These are phyloP conservation scores for Zalaria sp. DNA, from an alignment of 2,329 filamentous ascomycete species.

Conservation along the genomic window DNA sequence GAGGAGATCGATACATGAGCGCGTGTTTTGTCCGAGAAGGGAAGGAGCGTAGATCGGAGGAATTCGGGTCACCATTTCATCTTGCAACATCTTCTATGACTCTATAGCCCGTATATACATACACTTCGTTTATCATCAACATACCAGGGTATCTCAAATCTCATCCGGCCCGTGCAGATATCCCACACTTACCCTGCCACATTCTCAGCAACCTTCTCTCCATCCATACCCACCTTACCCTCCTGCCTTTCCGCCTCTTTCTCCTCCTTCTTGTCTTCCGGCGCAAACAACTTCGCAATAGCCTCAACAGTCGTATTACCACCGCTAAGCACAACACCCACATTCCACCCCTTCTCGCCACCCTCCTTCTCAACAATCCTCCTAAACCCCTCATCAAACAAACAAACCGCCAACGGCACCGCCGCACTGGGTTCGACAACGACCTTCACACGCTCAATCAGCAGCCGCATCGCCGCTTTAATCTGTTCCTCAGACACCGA, in stretches of 20 bases:
- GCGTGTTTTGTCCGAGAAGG: too few relatives aligned
- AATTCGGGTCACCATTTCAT: too few relatives aligned
- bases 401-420: constrained; percentile 66
- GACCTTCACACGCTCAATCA: constrained; percentile 79
- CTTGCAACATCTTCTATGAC: too few relatives aligned
- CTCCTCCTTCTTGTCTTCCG: constrained; percentile 4
- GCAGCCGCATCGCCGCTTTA: constrained; percentile 56
- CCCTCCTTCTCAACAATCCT: constrained; percentile 53
- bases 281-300: constrained; percentile 40
- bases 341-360: constrained; percentile 60
- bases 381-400: constrained; percentile 79
- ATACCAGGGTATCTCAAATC: background rate
- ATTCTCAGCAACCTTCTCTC: constrained; percentile 30
- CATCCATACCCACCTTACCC: constrained; percentile 24
- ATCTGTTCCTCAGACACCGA: constrained; percentile 75
- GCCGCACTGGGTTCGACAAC: constrained; percentile 80
- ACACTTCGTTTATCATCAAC: background rate
- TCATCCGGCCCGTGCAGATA: background rate
- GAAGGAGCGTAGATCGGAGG: too few relatives aligned
- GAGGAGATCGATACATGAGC: too few relatives aligned
- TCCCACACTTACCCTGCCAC: constrained; percentile 23
- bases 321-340: constrained; percentile 48
- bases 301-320: constrained; percentile 52
- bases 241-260: constrained; percentile 23
- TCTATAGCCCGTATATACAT: too few relatives aligned